Evolutionary conservation across 306 rosid genomes (phyloP), one percentile per base, ranked within the genome.

Genomic region (Trifolium dubium): DNA sequence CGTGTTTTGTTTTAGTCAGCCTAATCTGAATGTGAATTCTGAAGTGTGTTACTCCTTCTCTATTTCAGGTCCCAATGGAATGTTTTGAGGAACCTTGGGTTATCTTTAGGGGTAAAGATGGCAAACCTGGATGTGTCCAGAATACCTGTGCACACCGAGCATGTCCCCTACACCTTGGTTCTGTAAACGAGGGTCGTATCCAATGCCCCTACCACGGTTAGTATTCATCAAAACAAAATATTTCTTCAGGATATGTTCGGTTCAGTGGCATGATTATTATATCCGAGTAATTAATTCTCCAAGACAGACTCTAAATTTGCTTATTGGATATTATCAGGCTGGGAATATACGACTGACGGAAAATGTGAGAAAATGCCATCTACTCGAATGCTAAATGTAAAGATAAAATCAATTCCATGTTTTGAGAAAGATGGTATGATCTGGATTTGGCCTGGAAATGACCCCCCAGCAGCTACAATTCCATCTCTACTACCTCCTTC

Each of bases 371-470:
- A 92, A 84, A 95, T 95, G 99, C 99, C 98, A 15, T 95, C 99
- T 2, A 92, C 99, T 5, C 84, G 78, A 72, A 71, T 77, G 64
- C 81, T 69, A 58, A 77, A 87, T 12, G 93, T 83, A 79, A 95
- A 86, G 81, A 95, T 95, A 63, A 95, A 90, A 65, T 87, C 99
- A 18, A 15, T 95, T 84, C 96, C 93, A 10, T 95, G 99, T 78
- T 95, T 86, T 50, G 99, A 95, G 63, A 81, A 90, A 62, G 99
- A 95, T 54, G 96, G 99, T 66, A 87, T 95, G 98, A 81, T 95
- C 79, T 95, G 99, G 99, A 84, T 92, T 86, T 95, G 99, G 99
- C 99, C 99, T 6, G 99, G 99, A 64, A 84, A 75, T 83, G 99
- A 90, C 19, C 83, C 99, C 58, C 99, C 99, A 8, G 61, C 87